Percentiles rank a stretch among this genome's conserved stretches.
These are phyloP conservation scores for Mycoemilia scoparia DNA, from an alignment of 192 early-diverging fungal genomes.

Conservation along the genomic window DNA sequence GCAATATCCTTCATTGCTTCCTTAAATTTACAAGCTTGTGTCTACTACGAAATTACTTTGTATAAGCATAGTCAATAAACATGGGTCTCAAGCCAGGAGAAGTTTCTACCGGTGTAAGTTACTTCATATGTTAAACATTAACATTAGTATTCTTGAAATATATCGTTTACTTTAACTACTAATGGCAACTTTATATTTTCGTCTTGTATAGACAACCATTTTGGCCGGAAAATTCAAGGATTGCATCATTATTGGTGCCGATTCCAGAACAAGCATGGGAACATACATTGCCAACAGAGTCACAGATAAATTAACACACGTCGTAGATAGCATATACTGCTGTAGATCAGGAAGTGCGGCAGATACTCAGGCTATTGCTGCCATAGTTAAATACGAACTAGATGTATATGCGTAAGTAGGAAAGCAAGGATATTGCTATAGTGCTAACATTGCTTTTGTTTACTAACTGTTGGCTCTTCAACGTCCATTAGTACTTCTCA, in stretches of 20 bases:
- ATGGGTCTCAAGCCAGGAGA: too few relatives aligned
- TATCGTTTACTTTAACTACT: too few relatives aligned
- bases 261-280: constrained; percentile 90
- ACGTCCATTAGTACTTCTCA: constrained; percentile 49
- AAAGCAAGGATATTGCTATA: too few relatives aligned
- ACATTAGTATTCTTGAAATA: too few relatives aligned
- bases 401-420: constrained; percentile 78
- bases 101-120: too few relatives aligned
- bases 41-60: too few relatives aligned
- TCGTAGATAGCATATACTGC: constrained; percentile 92
- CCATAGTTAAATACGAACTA: constrained; percentile 91
- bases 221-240: constrained; percentile 83
- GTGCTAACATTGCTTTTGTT: constrained; percentile 1
- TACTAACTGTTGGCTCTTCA: neutral
- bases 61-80: too few relatives aligned
- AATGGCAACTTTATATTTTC: too few relatives aligned
- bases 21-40: too few relatives aligned
- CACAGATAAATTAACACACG: constrained; percentile 90
- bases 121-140: too few relatives aligned
- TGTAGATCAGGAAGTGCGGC: constrained; percentile 96
- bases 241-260: constrained; percentile 92
- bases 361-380: constrained; percentile 96
- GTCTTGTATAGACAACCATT: too few relatives aligned
- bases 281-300: constrained; percentile 94
- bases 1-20: too few relatives aligned